Base-by-base conservation (phyloP, 345 rosid genomes). In the Camelina hispida region DNA sequence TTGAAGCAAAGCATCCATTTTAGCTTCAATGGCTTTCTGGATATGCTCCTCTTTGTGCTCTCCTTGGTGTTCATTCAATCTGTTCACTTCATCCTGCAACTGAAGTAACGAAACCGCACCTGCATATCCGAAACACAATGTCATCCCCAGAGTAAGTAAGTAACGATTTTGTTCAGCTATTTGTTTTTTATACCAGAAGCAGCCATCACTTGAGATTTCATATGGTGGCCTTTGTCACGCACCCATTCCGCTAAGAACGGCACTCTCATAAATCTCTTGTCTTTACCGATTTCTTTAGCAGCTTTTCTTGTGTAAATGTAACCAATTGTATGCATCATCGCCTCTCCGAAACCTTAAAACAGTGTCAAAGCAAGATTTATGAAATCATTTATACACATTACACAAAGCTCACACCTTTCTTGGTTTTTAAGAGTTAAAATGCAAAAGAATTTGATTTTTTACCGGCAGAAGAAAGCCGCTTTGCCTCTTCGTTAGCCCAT, bases 211-310 rank as follows among this genome's bases (percentile, higher is more conserved):
- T 95, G 97, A 18, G 99, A 95, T 71, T 91, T 95, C 48, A 95
- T 84, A 47, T 65, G 81, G 79, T 95, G 99, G 28, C 99, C 97
- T 78, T 92, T 95, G 75, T 90, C 94, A 17, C 99, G 85, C 40
- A 91, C 97, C 99, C 99, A 95, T 72, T 95, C 96, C 11, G 97
- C 97, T 78, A 94, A 80, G 84, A 85, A 94, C n/a, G 98, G 98
- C 12, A 94, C 97, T 80, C 84, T 91, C 96, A 91, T 89, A 57
- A 66, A 87, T 17, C 89, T 83, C 74, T 62, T 95, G 81, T 90
- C 97, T 76, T 87, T 91, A n/a, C 99, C 99, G 17, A 95, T 83
- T 83, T 92, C 97, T 74, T 46, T 92, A 9, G 97, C 85, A 53
- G 96, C 97, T 92, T 89, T 85, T 75, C 99, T 90, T 0, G 89